Evolutionary conservation across 2,329 filamentous ascomycete genomes (phyloP).

Genomic region (Zopfia rhizophila): DNA sequence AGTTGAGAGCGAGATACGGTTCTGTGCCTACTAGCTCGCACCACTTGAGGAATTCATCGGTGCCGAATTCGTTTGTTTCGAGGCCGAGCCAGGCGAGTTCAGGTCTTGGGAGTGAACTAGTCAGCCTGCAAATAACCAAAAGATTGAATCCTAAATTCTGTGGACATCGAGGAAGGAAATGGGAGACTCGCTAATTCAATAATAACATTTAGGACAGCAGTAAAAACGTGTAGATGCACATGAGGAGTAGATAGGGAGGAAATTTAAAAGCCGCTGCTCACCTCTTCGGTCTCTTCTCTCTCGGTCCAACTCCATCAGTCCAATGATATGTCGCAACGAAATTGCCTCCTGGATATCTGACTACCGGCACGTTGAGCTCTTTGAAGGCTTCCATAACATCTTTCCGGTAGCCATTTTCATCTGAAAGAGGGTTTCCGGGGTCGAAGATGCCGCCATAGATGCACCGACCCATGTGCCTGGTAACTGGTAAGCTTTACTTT

Average conservation of each 20-base stretch:
- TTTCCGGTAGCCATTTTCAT: conserved; percentile 78
- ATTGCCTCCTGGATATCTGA: conserved; percentile 85
- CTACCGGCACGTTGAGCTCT: conserved; percentile 79
- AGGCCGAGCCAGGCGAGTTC: conserved; percentile 83
- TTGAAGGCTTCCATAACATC: conserved; percentile 80
- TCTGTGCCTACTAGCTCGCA: conserved; percentile 77
- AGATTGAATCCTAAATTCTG: conserved; percentile 17
- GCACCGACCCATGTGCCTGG: conserved; percentile 86
- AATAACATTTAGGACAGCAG: conserved; percentile 4
- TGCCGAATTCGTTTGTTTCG: conserved; percentile 83
- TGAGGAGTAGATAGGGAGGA: background rate
- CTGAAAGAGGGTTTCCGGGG: conserved; percentile 76
- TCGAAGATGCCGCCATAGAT: conserved; percentile 90
- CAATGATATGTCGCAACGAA: conserved; percentile 89
- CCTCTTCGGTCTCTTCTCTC: conserved; percentile 71
- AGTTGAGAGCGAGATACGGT: conserved; percentile 83
- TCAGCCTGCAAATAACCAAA: conserved; percentile 9
- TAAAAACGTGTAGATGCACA: conserved; percentile 4
- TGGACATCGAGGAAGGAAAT: background rate
- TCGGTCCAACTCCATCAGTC: conserved; percentile 81
- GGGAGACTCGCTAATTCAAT: conserved; percentile 4
- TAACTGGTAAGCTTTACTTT: conserved; percentile 32
- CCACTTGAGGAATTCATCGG: conserved; percentile 88
- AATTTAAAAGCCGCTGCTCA: conserved; percentile 45
- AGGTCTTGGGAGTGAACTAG: conserved; percentile 58